Base-by-base conservation (phyloP, 2,329 filamentous ascomycete genomes). In the Leptographium galeiforme region DNA sequence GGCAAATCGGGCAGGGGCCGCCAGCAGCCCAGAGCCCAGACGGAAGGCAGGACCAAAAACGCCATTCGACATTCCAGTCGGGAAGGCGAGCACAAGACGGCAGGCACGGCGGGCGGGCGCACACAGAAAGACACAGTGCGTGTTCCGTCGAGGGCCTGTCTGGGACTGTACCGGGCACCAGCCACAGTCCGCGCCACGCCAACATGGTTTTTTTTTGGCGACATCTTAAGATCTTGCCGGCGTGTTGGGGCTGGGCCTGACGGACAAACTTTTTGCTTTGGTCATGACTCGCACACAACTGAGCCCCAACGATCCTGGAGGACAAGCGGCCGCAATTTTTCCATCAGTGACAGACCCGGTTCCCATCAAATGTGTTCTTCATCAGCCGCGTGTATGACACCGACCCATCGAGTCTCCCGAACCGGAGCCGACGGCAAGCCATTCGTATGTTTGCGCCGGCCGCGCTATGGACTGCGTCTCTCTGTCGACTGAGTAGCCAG, bases 401-500 rank as follows among this genome's bases (percentile, higher is more conserved):
- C 47, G 48, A 33, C 48, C 51, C 40, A 48, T 46, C 50, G 34
- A 50, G 52, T 49, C 54, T 51, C 48, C 50, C 52, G 47, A 39
- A 53, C 43, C 40, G 52, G 50, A 56, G 52, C 56, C 50, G 50
- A 43, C 32, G 48, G 25, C 52, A 32, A 38, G 40, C 44, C 43
- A 39, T 41, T 14, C 50, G 19, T 19, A 43, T 51, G 36, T 18
- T 46, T 53, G 18, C 51, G 34, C 45, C 51, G 48, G 40, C 36
- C 53, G 33, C 57, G 57, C 51, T 54, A 60, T 60, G 58, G 58
- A 57, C 57, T 55, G 55, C 50, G 53, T 53, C 45, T 45, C 43
- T 39, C 47, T 41, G 25, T 25, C 52, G 13, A 30, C 33, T 39
- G 33, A 41, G 50, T 45, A 46, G 50, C 48, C 50, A 52, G 51